Evolutionary conservation across 2,329 filamentous ascomycete species (phyloP), one percentile per base, ranked within the genome.

Genomic region (Phaeoacremonium minimum): DNA sequence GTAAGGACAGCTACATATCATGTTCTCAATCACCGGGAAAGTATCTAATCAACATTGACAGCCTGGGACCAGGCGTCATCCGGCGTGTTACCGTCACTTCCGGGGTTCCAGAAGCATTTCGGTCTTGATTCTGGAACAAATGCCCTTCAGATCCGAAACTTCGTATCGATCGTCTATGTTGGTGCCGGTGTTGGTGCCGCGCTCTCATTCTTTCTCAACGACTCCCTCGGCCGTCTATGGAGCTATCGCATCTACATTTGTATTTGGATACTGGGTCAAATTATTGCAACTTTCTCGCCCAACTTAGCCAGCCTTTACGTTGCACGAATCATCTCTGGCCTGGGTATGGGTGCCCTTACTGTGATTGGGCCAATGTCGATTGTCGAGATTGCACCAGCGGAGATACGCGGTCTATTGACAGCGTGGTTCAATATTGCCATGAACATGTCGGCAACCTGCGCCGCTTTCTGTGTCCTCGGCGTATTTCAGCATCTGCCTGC

Each of bases 221-320:
- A 67, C 40, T 48, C 53, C 6, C 51, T 66, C 16, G 63, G 64
- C 2, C 56, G 63, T 2, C 46, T 59, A 15, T 65, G 63, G 61
- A 60, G 61, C 2, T 51, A 51, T 6, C 55, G 63, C 1, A 43
- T 66, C 2, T 67, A 68, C 45, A 52, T 52, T 19, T 11, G 38
- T 18, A 46, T 62, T 32, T 62, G 50, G 47, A 52, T 57, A 33
- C 41, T 57, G 29, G 58, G 59, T 15, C 53, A 61, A 22, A 43
- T 63, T 18, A 52, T 61, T 15, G 52, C 56, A 3, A 57, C 50
- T 6, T 52, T 54, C 30, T 44, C 49, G 1, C 34, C 46, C 7
- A 41, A 42, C 16, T 37, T 55, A 28, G 45, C 47, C 7, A 55
- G 45, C 6, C 46, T 66, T 2, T 65, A 63, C 36, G 53, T 51